Base-by-base conservation (phyloP, 768 basidiomycete species). In the Suillus hirtellus region DNA sequence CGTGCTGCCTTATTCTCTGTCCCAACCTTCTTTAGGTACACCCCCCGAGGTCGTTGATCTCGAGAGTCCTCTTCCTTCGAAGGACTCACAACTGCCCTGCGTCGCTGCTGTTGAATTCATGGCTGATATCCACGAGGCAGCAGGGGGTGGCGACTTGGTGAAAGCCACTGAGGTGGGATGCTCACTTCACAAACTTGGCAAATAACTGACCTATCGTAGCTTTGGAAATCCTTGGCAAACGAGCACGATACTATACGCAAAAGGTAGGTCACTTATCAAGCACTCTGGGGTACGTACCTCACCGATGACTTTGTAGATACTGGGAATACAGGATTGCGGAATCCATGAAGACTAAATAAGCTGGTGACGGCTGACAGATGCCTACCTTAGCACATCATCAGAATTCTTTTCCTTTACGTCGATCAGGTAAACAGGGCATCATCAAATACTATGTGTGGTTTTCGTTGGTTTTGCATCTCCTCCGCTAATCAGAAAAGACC, bases 91-190 rank as follows among this genome's bases (percentile, higher is more conserved):
- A 46, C 77, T 96, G 9, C 95, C 95, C 2, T 89, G 90, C 62
- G 79, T 84, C 6, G 81, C 87, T 24, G 95, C 95, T 10, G 78
- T 96, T 54, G 95, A 96, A 73, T 93, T 95, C 74, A 67, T 94
- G 65, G 95, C 93, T 0, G 93, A 96, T 70, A 80, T 88, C 2
- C 81, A 86, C 68, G 89, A 89, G 76, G 80, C 43, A 42, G 81
- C 81, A 60, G 86, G 83, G n/a, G 79, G 81, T 35, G 79, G 81
- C 12, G 76, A 75, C 46, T 69, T 82, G 0, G 61, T 77, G 61
- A 81, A 79, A 69, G 87, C 86, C 3, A 76, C 77, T 12, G 79
- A 84, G 79, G 85, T 89, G 65, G 62, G 72, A 9, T 47, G 47
- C 21, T 10, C 21, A 55, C 24, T 27, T 63, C 24, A 24, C 56